These are phyloP conservation scores for Pontederia paniculata DNA, from an alignment of 176 grass and related monocot species.

Conservation along the genomic window DNA sequence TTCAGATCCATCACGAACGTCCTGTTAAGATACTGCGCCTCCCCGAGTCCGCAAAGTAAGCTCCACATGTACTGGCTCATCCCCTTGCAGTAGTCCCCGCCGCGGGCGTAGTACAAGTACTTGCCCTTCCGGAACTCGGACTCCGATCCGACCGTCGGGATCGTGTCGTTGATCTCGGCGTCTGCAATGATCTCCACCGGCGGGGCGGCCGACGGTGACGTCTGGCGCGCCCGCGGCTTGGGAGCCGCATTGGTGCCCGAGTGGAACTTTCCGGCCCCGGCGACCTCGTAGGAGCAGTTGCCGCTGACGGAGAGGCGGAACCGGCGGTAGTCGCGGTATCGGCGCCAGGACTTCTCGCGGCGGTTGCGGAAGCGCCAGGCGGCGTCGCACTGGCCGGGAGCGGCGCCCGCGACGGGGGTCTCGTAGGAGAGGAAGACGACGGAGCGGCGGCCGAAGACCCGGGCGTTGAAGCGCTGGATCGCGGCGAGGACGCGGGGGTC, in stretches of 20 bases:
- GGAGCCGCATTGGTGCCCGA: conserved; percentile 58
- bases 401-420: conserved; percentile 32
- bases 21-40: conserved; percentile 82
- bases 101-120: conserved; percentile 78
- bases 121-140: conserved; percentile 59
- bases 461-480: conserved; percentile 61
- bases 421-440: conserved; percentile 83
- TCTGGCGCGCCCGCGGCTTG: conserved; percentile 5
- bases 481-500: conserved; percentile 65
- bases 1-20: conserved; percentile 78
- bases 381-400: conserved; percentile 47
- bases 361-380: conserved; percentile 82
- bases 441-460: conserved; percentile 44
- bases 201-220: neutral
- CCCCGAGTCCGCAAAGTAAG: conserved; percentile 73
- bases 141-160: conserved; percentile 57
- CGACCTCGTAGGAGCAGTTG: conserved; percentile 38
- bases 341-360: conserved; percentile 73
- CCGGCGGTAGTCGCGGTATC: conserved; percentile 70
- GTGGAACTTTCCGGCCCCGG: conserved; percentile 53
- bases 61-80: conserved; percentile 95
- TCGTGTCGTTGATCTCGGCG: conserved; percentile 72
- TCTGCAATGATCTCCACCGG: conserved; percentile 16
- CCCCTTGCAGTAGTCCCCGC: conserved; percentile 91
- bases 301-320: conserved; percentile 39